These are phyloP conservation scores for Globisporangium perplexum DNA, from an alignment of 352 stramenopile genomes.

Conservation along the genomic window DNA sequence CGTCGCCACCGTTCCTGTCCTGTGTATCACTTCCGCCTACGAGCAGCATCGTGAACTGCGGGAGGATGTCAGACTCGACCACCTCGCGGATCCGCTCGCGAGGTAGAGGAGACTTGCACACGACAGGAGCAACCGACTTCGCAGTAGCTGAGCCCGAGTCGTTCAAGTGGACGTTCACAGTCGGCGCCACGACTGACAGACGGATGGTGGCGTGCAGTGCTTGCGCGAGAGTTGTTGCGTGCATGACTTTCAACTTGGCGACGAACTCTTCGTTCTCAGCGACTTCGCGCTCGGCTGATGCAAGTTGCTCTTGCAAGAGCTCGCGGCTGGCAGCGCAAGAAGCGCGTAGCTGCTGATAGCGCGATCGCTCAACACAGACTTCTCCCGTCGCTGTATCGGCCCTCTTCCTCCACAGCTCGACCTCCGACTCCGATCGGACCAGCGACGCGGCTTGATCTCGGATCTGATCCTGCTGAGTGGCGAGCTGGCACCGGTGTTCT, in stretches of 20 bases:
- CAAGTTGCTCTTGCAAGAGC: neutral
- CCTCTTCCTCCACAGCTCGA: neutral
- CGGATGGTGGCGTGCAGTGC: slow-evolving; percentile 45
- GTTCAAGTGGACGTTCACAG: slow-evolving; percentile 73
- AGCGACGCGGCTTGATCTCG: neutral
- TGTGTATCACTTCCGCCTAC: slow-evolving; percentile 26
- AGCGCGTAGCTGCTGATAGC: neutral
- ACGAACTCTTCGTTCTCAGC: slow-evolving; percentile 12
- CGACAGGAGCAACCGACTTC: slow-evolving; percentile 8
- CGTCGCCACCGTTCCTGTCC: neutral
- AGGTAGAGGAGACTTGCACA: slow-evolving; percentile 23
- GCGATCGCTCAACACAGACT: neutral
- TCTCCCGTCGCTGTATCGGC: neutral
- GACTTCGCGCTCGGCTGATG: neutral
- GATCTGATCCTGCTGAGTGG: neutral
- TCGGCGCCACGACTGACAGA: slow-evolving; percentile 76
- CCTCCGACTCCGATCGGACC: neutral
- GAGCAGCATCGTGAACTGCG: slow-evolving; percentile 47
- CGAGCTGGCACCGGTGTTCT: neutral
- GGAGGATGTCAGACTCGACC: slow-evolving; percentile 64
- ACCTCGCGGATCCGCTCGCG: slow-evolving; percentile 43
- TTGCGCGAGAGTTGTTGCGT: slow-evolving; percentile 26
- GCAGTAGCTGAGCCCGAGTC: slow-evolving; percentile 17
- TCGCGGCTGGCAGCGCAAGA: neutral
- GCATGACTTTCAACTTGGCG: slow-evolving; percentile 20